Conservation (phyloP, 768 basidiomycete species). For the Rhodosporidiobolus sp. region DNA sequence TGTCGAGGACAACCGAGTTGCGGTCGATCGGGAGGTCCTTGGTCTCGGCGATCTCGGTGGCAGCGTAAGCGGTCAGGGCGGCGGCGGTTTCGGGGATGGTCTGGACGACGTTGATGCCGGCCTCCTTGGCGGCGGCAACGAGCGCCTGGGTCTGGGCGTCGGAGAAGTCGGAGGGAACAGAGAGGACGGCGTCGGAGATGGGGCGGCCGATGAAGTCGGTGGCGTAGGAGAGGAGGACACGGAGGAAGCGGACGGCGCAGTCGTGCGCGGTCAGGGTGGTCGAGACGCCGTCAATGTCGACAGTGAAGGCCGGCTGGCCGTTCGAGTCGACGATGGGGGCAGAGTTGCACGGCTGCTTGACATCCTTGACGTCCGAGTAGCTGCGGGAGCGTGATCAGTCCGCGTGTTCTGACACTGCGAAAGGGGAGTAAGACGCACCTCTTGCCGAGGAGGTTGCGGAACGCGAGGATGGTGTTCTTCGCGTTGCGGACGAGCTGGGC, state of each 20-base stretch:
- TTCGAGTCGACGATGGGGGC: constrained; percentile 69
- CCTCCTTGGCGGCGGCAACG: constrained; percentile 68
- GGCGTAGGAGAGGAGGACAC: constrained; percentile 77
- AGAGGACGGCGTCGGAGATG: constrained; percentile 76
- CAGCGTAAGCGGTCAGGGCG: constrained; percentile 55
- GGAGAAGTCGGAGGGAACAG: constrained; percentile 72
- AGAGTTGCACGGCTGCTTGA: constrained; percentile 48
- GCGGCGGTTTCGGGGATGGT: constrained; percentile 84
- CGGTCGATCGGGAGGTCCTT: constrained; percentile 56
- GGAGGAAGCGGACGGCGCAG: constrained; percentile 77
- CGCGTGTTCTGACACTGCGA: background rate
- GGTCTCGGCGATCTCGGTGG: constrained; percentile 46
- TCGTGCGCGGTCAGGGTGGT: constrained; percentile 79
- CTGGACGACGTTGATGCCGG: constrained; percentile 79
- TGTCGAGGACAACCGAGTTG: constrained; percentile 74
- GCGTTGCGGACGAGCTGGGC: constrained; percentile 92
- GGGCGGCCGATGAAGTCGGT: constrained; percentile 75
- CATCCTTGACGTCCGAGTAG: constrained; percentile 42
- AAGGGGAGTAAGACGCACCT: constrained; percentile 56
- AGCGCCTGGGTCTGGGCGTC: constrained; percentile 67
- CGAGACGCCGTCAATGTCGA: constrained; percentile 40
- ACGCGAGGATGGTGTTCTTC: constrained; percentile 89
- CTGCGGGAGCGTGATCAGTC: constrained; percentile 6
- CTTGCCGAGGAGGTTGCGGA: constrained; percentile 88
- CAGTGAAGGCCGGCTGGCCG: constrained; percentile 61